These are phyloP conservation scores for Wallacemonas sp. DNA, from an alignment of 208 protist genomes.

Conservation along the genomic window DNA sequence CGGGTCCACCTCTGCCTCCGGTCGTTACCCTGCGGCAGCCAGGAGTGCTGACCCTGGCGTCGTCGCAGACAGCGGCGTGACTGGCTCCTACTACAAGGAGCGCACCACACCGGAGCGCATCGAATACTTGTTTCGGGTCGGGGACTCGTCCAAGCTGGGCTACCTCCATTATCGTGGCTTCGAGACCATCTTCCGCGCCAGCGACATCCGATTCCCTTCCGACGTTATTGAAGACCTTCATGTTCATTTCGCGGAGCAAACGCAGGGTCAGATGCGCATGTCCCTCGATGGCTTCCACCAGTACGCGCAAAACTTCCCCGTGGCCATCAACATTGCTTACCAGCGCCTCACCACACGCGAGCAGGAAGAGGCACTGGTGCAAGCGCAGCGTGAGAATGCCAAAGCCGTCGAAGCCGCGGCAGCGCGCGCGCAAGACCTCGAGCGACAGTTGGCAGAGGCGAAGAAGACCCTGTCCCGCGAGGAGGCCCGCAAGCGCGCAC, in stretches of 20 bases:
- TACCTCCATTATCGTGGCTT: constrained; percentile 39
- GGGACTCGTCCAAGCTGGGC: constrained; percentile 20
- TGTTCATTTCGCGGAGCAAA: constrained; percentile 36
- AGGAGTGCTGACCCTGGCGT: neutral
- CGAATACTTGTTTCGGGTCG: constrained; percentile 52
- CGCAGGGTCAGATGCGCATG: constrained; percentile 24
- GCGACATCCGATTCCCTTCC: constrained; percentile 49
- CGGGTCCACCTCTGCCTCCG: neutral
- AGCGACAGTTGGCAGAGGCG: constrained; percentile 35
- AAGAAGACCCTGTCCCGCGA: constrained; percentile 28
- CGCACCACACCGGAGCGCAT: constrained; percentile 51
- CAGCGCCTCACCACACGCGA: constrained; percentile 62
- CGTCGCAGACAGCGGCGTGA: neutral
- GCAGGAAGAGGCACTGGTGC: constrained; percentile 40
- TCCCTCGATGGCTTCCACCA: constrained; percentile 48
- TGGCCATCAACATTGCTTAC: constrained; percentile 71
- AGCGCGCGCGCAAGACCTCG: constrained; percentile 17
- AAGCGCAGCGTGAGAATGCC: constrained; percentile 37
- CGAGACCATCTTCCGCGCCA: constrained; percentile 52
- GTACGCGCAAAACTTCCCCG: constrained; percentile 60
- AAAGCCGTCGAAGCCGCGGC: constrained; percentile 19
- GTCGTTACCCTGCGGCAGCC: neutral
- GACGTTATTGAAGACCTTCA: constrained; percentile 64
- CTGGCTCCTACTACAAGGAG: constrained; percentile 27
- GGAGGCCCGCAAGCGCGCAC: constrained; percentile 34